A percentile compares a stretch with the other conserved stretches of the same genome.
phyloP scores from a whole-genome alignment of 257 asterid species.

The Nyctanthes arbortristis region DNA sequence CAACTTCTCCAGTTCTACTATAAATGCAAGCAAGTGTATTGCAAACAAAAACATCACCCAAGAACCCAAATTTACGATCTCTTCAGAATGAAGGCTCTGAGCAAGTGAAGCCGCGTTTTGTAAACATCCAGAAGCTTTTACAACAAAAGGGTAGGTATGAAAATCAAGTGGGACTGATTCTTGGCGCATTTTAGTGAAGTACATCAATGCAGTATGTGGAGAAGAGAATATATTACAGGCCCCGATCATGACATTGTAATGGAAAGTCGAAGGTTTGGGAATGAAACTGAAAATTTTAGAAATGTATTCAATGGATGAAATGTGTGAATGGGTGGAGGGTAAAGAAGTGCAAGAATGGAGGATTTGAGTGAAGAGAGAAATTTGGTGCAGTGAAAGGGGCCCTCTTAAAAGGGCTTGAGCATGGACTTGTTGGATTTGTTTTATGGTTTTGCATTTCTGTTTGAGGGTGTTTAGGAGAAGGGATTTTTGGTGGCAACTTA shows the following conservation, averaged over 20 bases:
- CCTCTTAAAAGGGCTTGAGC: slow-evolving; percentile 68
- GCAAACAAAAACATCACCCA: slow-evolving; percentile 52
- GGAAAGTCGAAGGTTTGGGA: slow-evolving; percentile 56
- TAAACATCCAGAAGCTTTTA: slow-evolving; percentile 59
- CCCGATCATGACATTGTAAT: slow-evolving; percentile 65
- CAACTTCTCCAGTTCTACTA: slow-evolving; percentile 34
- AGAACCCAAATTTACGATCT: slow-evolving; percentile 61
- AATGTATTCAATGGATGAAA: slow-evolving; percentile 34
- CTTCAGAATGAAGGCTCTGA: slow-evolving; percentile 49
- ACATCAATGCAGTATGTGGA: slow-evolving; percentile 44
- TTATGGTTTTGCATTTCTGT: slow-evolving; percentile 42
- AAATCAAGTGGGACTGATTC: slow-evolving; percentile 55
- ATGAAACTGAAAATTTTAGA: slow-evolving; percentile 57
- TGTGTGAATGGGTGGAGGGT: too few species aligned
- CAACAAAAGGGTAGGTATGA: slow-evolving; percentile 64
- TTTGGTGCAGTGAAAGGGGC: slow-evolving; percentile 43
- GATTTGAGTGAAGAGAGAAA: slow-evolving; percentile 52
- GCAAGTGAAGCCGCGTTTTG: slow-evolving; percentile 34
- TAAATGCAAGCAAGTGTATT: slow-evolving; percentile 56
- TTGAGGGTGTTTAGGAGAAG: slow-evolving; percentile 39
- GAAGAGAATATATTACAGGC: slow-evolving; percentile 53
- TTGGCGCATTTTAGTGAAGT: slow-evolving; percentile 55
- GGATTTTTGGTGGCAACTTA: slow-evolving; percentile 38
- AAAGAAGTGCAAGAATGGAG: slow-evolving; percentile 60
- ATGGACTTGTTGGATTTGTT: slow-evolving; percentile 66